phyloP scores from a whole-genome alignment of 495 filamentous ascomycete species.

The Xylaria palmicola region DNA sequence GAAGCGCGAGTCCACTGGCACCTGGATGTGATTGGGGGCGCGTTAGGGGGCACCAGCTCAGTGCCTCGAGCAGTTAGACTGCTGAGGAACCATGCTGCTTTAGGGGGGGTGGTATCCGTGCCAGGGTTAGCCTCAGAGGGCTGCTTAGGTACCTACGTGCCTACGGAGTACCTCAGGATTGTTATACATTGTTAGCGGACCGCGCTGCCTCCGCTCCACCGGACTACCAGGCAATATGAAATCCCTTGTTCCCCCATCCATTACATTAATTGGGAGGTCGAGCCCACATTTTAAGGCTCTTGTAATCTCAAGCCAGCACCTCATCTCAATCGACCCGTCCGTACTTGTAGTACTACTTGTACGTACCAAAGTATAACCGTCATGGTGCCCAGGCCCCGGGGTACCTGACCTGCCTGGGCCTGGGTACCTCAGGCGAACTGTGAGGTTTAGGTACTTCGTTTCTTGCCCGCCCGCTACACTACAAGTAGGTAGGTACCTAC shows the following conservation, averaged over 20 bases:
- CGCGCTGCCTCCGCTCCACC: neutral
- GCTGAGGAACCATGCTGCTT: neutral
- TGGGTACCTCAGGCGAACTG: no score
- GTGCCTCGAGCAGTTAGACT: neutral
- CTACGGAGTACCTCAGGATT: no score
- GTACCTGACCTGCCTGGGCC: no score
- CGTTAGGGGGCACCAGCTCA: neutral
- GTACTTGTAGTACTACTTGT: neutral
- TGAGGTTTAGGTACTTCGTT: no score
- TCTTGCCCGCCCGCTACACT: no score
- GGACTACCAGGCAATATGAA: neutral
- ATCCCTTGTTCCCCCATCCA: neutral
- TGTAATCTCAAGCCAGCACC: slow-evolving; percentile 13
- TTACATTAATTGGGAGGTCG: slow-evolving; percentile 3
- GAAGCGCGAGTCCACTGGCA: slow-evolving; percentile 13
- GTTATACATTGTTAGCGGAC: neutral
- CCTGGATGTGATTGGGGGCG: slow-evolving; percentile 12
- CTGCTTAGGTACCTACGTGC: neutral
- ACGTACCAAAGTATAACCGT: no score
- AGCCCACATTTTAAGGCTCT: slow-evolving; percentile 11
- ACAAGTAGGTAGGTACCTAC: no score
- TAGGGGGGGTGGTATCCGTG: slow-evolving; percentile 4
- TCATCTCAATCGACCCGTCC: slow-evolving; percentile 2
- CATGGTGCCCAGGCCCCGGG: no score
- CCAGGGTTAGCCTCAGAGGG: slow-evolving; percentile 1